Evolutionary conservation across 192 early-diverging fungal species (phyloP).

Genomic region (Backusella sp.): DNA sequence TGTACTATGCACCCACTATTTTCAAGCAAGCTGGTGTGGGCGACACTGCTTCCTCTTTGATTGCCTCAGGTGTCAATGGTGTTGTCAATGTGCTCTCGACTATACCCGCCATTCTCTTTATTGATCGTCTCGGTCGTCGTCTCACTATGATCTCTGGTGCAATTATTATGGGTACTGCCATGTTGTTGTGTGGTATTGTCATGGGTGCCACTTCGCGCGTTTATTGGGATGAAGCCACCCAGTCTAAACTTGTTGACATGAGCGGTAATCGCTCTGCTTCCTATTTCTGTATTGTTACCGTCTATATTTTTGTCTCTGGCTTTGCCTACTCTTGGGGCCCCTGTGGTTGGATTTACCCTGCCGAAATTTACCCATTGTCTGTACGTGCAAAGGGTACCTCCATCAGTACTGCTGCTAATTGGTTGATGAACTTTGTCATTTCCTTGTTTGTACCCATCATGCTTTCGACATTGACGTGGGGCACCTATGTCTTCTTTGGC

Average conservation of each 20-base stretch:
- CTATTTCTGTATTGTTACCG: constrained; percentile 46
- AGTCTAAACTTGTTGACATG: constrained; percentile 13
- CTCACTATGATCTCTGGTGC: constrained; percentile 74
- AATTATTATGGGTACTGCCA: constrained; percentile 53
- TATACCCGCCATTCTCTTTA: constrained; percentile 77
- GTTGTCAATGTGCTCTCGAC: constrained; percentile 80
- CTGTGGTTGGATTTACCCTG: constrained; percentile 86
- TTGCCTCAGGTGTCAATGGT: constrained; percentile 40
- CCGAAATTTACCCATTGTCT: constrained; percentile 87
- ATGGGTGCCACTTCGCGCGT: constrained; percentile 41
- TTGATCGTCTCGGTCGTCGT: constrained; percentile 81
- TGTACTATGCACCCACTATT: constrained; percentile 61
- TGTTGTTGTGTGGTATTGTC: constrained; percentile 28
- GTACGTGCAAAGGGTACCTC: constrained; percentile 84
- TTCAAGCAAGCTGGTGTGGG: constrained; percentile 38
- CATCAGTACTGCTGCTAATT: constrained; percentile 81
- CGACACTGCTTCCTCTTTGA: constrained; percentile 20
- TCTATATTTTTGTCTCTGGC: constrained; percentile 51
- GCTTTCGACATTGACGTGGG: constrained; percentile 58
- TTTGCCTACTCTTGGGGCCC: constrained; percentile 92
- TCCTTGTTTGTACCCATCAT: constrained; percentile 71
- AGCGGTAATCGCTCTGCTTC: constrained; percentile 16
- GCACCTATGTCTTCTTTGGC: constrained; percentile 70
- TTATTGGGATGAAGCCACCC: constrained; percentile 17
- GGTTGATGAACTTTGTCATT: constrained; percentile 80